These are phyloP conservation scores for Pythium aristosporum DNA, from an alignment of 352 stramenopile genomes.

Conservation along the genomic window DNA sequence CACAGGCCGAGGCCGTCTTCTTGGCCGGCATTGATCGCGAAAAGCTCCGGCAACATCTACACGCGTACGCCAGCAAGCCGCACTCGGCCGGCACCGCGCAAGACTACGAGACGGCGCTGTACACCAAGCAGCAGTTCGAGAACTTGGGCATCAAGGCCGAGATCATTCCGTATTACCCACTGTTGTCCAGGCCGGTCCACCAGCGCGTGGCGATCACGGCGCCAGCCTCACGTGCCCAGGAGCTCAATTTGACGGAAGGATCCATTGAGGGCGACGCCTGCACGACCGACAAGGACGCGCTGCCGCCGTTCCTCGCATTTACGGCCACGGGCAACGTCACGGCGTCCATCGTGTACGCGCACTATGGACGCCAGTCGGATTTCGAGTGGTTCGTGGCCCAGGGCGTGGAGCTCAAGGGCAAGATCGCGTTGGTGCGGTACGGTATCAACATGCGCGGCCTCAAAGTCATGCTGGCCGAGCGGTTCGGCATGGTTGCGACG, in stretches of 20 bases:
- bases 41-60: slow-evolving; percentile 32
- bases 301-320: slow-evolving; percentile 83
- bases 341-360: slow-evolving; percentile 78
- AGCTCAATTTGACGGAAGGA: slow-evolving; percentile 56
- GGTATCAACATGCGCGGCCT: slow-evolving; percentile 68
- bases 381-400: slow-evolving; percentile 69
- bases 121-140: slow-evolving; percentile 33
- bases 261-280: slow-evolving; percentile 62
- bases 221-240: slow-evolving; percentile 27
- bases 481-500: slow-evolving; percentile 62
- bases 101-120: slow-evolving; percentile 58
- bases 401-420: slow-evolving; percentile 26
- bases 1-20: slow-evolving; percentile 31
- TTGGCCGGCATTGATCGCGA: slow-evolving; percentile 34
- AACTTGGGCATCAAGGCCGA: slow-evolving; percentile 30
- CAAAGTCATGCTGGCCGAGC: slow-evolving; percentile 84
- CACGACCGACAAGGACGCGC: slow-evolving; percentile 44
- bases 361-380: slow-evolving; percentile 75
- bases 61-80: slow-evolving; percentile 27
- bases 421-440: slow-evolving; percentile 87
- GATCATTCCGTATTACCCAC: background rate
- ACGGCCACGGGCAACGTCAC: slow-evolving; percentile 68
- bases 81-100: slow-evolving; percentile 40
- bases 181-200: slow-evolving; percentile 55
- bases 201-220: slow-evolving; percentile 46